Evolutionary conservation across 805 yeast species (phyloP).

Genomic region (Barnettozyma populi): DNA sequence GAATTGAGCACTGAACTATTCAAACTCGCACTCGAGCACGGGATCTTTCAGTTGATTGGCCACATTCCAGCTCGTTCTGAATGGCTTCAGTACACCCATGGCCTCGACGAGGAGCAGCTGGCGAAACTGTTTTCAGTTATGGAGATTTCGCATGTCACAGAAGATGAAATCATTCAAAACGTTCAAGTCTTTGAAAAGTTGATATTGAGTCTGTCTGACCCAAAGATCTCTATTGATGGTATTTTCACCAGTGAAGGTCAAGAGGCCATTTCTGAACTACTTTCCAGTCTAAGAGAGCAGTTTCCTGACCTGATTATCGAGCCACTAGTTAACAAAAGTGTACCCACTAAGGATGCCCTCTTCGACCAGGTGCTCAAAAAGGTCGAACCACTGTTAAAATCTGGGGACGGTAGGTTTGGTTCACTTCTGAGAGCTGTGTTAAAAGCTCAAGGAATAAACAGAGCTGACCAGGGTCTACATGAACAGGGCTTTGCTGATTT

Average conservation of each 20-base stretch:
- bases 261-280: not conserved
- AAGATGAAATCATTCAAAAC: slow-evolving; percentile 1
- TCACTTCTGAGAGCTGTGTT: not conserved
- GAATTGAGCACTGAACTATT: slow-evolving; percentile 1
- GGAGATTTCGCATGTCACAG: not conserved
- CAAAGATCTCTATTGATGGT: not conserved
- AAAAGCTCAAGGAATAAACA: slow-evolving; percentile 2
- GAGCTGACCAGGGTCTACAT: not conserved
- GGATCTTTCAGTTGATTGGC: slow-evolving; percentile 1
- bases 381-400: not conserved
- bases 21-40: slow-evolving; percentile 2
- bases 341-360: not conserved
- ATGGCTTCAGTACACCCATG: not conserved
- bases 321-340: not conserved
- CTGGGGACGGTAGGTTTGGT: not conserved
- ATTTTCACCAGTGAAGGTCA: not conserved
- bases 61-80: not conserved
- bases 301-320: not conserved
- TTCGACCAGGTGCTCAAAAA: not conserved
- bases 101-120: not conserved
- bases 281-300: not conserved
- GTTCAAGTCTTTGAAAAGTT: slow-evolving; percentile 4
- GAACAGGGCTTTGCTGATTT: not conserved
- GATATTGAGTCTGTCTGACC: slow-evolving; percentile 3
- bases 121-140: slow-evolving; percentile 1